Evolutionary conservation across 148 eudicot species (phyloP), one percentile per base, ranked within the genome.

Genomic region (Persicaria maculosa): DNA sequence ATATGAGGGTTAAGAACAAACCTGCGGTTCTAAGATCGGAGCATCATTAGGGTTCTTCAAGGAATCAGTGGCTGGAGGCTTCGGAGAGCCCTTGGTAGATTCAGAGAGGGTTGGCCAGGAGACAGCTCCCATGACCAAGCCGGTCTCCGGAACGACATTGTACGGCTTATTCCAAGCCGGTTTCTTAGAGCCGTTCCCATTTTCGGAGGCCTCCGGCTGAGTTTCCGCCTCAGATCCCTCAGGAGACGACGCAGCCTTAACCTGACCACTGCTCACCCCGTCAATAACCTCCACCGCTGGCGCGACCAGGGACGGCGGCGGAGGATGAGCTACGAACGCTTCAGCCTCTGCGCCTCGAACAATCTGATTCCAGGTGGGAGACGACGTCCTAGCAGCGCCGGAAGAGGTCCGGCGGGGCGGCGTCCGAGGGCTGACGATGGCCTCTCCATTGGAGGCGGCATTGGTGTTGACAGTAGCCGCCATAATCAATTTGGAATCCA

Each of bases 71-170:
- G 89, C 75, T 4, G 87, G 65, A 1, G 78, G 73, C 74, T 88
- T 92, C 0, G 90, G 86, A 50, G 93, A 79, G 53, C 81, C 88
- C 74, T 77, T 86, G 47, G 92, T 87, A 19, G 92, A 81, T 81
- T 52, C 55, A 14, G 16, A 52, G 55, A 52, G 55, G 16, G 55
- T 52, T 11, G 55, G 16, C 55, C 55, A 52, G 14, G 55, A 52
- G 55, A 52, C 55, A 52, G 5, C 55, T 14, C 55, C 55, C 55
- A 52, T 52, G 55, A 52, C 55, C 55, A 52, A 15, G 55, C 55
- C 16, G 5, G 16, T 52, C 55, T 52, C 55, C 16, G 5, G 55
- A 52, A 16, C 55, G 55, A 15, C 55, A 52, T 52, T 52, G 16
- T 52, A 52, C 15, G 15, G 55, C 55, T 15, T 52, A 14, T 52